These are phyloP conservation scores for Thermothelomyces thermophilus DNA, from an alignment of 2,329 filamentous ascomycete species.

Conservation along the genomic window DNA sequence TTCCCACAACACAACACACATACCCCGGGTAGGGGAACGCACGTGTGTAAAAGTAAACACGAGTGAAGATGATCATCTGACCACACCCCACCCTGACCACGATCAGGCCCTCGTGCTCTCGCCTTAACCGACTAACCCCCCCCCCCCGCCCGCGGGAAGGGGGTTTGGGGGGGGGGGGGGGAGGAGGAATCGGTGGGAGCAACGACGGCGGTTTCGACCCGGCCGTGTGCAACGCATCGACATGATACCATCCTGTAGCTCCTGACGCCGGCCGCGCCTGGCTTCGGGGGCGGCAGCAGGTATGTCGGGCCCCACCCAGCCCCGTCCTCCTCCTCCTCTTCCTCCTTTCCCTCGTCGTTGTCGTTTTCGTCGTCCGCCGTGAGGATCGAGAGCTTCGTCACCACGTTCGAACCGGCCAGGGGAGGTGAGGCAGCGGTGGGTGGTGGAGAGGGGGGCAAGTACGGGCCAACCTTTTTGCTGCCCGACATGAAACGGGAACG, in stretches of 20 bases:
- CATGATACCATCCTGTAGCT: slow-evolving; percentile 61
- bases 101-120: no score
- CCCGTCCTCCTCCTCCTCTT: no score
- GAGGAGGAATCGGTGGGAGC: no score
- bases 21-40: no score
- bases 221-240: slow-evolving; percentile 46
- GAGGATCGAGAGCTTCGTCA: slow-evolving; percentile 56
- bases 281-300: no score
- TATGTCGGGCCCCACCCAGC: no score
- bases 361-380: slow-evolving; percentile 25
- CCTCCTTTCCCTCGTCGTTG: neutral
- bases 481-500: slow-evolving; percentile 9
- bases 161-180: no score
- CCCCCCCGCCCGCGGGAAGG: neutral
- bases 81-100: no score
- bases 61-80: no score
- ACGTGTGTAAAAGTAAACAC: no score
- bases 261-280: slow-evolving; percentile 47
- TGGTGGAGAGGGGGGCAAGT: slow-evolving; percentile 56
- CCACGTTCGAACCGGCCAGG: slow-evolving; percentile 48
- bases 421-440: neutral
- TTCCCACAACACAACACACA: no score
- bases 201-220: slow-evolving; percentile 30
- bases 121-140: no score
- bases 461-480: slow-evolving; percentile 54